Evolutionary conservation across 768 basidiomycete genomes (phyloP).

Genomic region (Phlebiopsis gigantea): DNA sequence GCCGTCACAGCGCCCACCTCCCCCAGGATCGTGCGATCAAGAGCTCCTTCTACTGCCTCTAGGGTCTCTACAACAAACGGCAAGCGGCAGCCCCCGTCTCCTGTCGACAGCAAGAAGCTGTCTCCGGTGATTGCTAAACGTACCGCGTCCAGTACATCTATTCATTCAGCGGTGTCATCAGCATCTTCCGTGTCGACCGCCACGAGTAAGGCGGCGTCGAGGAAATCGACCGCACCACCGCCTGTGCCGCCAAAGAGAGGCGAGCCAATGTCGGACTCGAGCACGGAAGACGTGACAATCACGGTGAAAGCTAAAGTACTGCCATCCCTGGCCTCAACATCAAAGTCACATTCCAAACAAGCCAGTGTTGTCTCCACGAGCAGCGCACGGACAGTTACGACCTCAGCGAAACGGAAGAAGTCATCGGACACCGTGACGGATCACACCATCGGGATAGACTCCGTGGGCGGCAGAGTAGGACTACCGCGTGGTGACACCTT

Average conservation of each 20-base stretch:
- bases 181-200: slow-evolving; percentile 15
- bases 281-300: slow-evolving; percentile 1
- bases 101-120: slow-evolving; percentile 14
- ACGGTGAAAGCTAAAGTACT: neutral
- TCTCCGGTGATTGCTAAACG: slow-evolving; percentile 15
- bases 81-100: slow-evolving; percentile 17
- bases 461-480: neutral
- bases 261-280: slow-evolving; percentile 11
- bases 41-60: slow-evolving; percentile 22
- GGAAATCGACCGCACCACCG: slow-evolving; percentile 13
- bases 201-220: slow-evolving; percentile 14
- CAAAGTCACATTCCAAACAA: slow-evolving; percentile 17
- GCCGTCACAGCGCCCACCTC: slow-evolving; percentile 21
- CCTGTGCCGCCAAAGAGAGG: slow-evolving; percentile 12
- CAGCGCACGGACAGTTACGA: slow-evolving; percentile 25
- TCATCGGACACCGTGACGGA: slow-evolving; percentile 32
- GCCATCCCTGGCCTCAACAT: neutral
- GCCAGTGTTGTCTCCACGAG: slow-evolving; percentile 21
- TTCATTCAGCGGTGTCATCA: slow-evolving; percentile 23
- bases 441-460: slow-evolving; percentile 4
- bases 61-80: slow-evolving; percentile 14
- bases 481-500: slow-evolving; percentile 63
- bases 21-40: slow-evolving; percentile 16
- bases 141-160: slow-evolving; percentile 24
- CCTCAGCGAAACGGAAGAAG: slow-evolving; percentile 32